Conservation (phyloP, 176 grass and related monocot species). For the Pontederia paniculata region DNA sequence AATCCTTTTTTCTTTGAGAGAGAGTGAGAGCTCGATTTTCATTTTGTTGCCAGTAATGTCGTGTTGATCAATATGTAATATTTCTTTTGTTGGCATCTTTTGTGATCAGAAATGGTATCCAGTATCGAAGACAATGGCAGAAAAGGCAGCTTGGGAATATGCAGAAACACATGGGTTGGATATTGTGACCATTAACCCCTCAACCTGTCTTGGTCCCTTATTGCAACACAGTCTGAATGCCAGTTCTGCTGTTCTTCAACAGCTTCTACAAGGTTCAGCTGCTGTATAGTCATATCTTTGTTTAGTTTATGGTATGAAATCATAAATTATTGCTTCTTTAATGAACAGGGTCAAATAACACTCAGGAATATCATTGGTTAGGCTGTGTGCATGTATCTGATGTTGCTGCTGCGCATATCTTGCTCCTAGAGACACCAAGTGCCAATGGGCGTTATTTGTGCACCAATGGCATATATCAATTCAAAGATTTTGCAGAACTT, state of each 20-base stretch:
- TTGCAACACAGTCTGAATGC: conserved; percentile 17
- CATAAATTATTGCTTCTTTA: neutral
- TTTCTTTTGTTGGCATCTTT: neutral
- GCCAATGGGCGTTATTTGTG: conserved; percentile 13
- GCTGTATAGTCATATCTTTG: neutral
- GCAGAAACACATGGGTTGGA: conserved; percentile 14
- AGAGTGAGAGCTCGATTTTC: too few relatives aligned
- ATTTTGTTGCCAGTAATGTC: neutral
- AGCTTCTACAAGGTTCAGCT: conserved; percentile 10
- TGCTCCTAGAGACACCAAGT: conserved; percentile 15
- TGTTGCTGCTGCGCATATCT: conserved; percentile 18
- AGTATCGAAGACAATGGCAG: conserved; percentile 13
- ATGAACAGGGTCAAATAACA: conserved; percentile 7
- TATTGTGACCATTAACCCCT: conserved; percentile 16
- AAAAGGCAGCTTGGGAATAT: conserved; percentile 18
- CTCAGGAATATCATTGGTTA: conserved; percentile 15
- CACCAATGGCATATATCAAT: conserved; percentile 21
- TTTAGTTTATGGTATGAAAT: neutral
- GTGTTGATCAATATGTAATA: neutral
- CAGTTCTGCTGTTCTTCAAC: conserved; percentile 18
- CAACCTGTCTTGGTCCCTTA: conserved; percentile 17
- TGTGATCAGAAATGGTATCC: conserved; percentile 19
- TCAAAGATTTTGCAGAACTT: neutral
- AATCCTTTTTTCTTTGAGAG: too few relatives aligned
- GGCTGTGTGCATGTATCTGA: conserved; percentile 17